A percentile compares a stretch with the other conserved stretches of the same genome.
These are phyloP conservation scores for Tetratostichococcus sp. DNA, from an alignment of 139 green algal genomes.

Conservation along the genomic window DNA sequence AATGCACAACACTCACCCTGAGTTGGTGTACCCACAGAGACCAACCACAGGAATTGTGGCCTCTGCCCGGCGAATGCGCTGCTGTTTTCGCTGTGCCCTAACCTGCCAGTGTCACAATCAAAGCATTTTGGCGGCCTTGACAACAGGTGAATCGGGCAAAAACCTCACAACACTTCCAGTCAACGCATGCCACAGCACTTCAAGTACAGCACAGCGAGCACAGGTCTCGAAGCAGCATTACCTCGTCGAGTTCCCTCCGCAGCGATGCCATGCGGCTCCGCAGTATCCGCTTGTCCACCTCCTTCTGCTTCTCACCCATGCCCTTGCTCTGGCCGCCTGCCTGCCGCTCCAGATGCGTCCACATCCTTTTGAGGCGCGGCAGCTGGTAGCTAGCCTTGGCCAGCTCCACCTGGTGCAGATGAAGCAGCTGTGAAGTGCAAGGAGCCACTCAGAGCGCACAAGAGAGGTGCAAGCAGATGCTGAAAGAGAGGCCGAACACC, in stretches of 20 bases:
- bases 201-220: no score
- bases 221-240: slow-evolving; percentile 14
- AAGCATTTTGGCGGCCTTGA: no score
- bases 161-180: no score
- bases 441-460: no score
- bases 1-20: no score
- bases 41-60: slow-evolving; percentile 79
- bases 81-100: slow-evolving; percentile 57
- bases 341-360: slow-evolving; percentile 94
- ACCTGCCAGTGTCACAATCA: slow-evolving; percentile 53
- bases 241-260: slow-evolving; percentile 64
- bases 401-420: slow-evolving; percentile 76
- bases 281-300: slow-evolving; percentile 94
- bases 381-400: slow-evolving; percentile 94
- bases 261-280: slow-evolving; percentile 45
- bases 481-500: no score
- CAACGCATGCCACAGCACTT: no score
- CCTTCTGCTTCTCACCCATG: slow-evolving; percentile 98
- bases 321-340: slow-evolving; percentile 52
- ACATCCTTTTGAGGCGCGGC: slow-evolving; percentile 93
- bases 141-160: no score
- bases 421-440: no score
- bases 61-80: slow-evolving; percentile 55
- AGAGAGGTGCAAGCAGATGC: no score
- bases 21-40: slow-evolving; percentile 96